These are phyloP conservation scores for Daldinia caldariorum DNA, from an alignment of 495 filamentous ascomycete species.

Conservation along the genomic window DNA sequence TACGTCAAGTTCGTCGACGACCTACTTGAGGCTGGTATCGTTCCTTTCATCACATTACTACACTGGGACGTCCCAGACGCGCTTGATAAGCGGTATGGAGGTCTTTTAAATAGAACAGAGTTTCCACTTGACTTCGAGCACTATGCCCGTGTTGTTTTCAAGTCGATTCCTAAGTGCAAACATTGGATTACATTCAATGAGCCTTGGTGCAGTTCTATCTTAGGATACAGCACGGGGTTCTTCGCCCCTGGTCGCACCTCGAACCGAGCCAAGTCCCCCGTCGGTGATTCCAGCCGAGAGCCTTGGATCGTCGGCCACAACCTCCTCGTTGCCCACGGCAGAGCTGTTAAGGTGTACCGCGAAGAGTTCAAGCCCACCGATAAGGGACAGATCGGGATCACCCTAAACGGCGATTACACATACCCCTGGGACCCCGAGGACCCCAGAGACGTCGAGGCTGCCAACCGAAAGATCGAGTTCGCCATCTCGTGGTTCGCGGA, in stretches of 20 bases:
- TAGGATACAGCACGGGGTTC: slow-evolving; percentile 67
- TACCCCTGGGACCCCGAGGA: slow-evolving; percentile 67
- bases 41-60: slow-evolving; percentile 69
- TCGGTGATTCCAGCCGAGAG: slow-evolving; percentile 67
- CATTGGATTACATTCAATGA: slow-evolving; percentile 76
- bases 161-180: slow-evolving; percentile 67
- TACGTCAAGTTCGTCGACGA: slow-evolving; percentile 70
- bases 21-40: slow-evolving; percentile 66
- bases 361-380: slow-evolving; percentile 71
- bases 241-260: slow-evolving; percentile 70
- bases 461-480: slow-evolving; percentile 72
- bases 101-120: slow-evolving; percentile 66
- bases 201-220: slow-evolving; percentile 68
- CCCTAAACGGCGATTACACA: slow-evolving; percentile 69
- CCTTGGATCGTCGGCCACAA: slow-evolving; percentile 71
- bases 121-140: slow-evolving; percentile 69
- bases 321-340: slow-evolving; percentile 66
- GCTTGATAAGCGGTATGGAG: slow-evolving; percentile 70
- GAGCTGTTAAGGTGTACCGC: slow-evolving; percentile 72
- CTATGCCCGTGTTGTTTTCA: slow-evolving; percentile 67
- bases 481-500: slow-evolving; percentile 76
- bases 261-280: slow-evolving; percentile 62
- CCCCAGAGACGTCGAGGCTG: slow-evolving; percentile 66
- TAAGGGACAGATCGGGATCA: slow-evolving; percentile 70
- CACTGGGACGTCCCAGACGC: slow-evolving; percentile 72